Evolutionary conservation across 2,329 filamentous ascomycete species (phyloP), one percentile per base, ranked within the genome.

Genomic region (Penicillium capsulatum): DNA sequence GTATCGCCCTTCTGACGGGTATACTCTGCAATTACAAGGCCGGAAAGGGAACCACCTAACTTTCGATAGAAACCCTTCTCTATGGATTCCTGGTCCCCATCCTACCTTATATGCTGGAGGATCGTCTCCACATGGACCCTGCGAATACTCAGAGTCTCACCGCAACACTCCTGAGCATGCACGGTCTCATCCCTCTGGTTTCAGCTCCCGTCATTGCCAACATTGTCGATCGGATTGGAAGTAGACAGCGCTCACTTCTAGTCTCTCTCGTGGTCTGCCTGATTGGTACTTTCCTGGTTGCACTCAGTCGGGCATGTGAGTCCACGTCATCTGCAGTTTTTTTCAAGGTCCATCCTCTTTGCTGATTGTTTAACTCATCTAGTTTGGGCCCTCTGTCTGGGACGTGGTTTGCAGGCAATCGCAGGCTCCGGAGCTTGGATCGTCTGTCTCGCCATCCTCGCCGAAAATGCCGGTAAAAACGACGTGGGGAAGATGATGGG

Each of bases 61-160:
- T 5, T 9, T 22, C 19, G 19, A 22, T 11, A 61, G 60, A 63
- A 42, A 53, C 50, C 6, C 57, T 63, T 24, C 55, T 64, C n/a
- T 64, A 56, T 45, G 53, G 51, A 31, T 63, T 63, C 30, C 34
- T 62, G 7, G 57, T 63, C 4, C 60, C 61, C 6, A 60, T 64
- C 24, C 40, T 65, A 10, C 45, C 50, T 4, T 60, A 60, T 28
- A 60, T 64, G 53, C 42, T 64, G 4, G 50, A 61, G 40, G 42
- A 38, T 14, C 58, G 59, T 7, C 42, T 64, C 10, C 27, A 50
- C 10, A 26, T 53, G 19, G 48, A 55, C 17, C 50, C 47, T 3
- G 48, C 50, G 6, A 34, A 53, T 14, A 58, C 54, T 3, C 60
- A 62, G 30, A 26, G 37, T 4, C 32, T 55, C 16, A 61, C 51